Base-by-base conservation (phyloP, 164 flowering plant genomes). In the Kingdonia uniflora region DNA sequence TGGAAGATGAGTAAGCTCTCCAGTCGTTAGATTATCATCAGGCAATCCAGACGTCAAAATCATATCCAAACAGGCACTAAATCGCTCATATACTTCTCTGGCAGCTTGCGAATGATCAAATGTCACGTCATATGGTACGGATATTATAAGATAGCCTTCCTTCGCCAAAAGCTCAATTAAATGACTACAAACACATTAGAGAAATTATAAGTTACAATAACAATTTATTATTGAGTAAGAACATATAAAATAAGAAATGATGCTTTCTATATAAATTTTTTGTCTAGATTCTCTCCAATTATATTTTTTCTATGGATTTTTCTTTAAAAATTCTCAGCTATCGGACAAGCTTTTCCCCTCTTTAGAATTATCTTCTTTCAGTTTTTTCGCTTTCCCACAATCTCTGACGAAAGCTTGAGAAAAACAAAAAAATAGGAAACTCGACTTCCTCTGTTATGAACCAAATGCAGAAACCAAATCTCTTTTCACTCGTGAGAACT, bases 101-200 rank as follows among this genome's bases (percentile, higher is more conserved):
- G 88, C 75, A 52, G 82, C 98, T 63, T 74, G 65, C 17, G 77
- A 69, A 68, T 92, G 98, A 71, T 92, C 85, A 72, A 87, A 92
- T 4, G 98, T 87, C 70, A 92, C 98, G 68, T 84, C 82, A 51
- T 88, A 85, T 0, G 98, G 95, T 56, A 92, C 96, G 19, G 79
- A 74, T 38, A 92, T 68, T 13, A 92, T 62, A 44, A 87, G 68
- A 71, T 75, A 87, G 2, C 96, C 95, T 68, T 92, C 94, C 55
- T 70, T 77, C 10, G 98, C 94, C 85, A 92, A 71, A 19, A 74
- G 76, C 72, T 78, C 80, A 35, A 79, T 72, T 19, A 92, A 63
- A 60, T 81, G 76, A 64, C 98, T 87, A 84, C 72, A 73, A 47
- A 45, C 6, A 63, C 47, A 47, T 3, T 16, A 38, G 52, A 39